Conservation (phyloP, 495 filamentous ascomycete genomes). For the Podospora bellae-mahoneyi region DNA sequence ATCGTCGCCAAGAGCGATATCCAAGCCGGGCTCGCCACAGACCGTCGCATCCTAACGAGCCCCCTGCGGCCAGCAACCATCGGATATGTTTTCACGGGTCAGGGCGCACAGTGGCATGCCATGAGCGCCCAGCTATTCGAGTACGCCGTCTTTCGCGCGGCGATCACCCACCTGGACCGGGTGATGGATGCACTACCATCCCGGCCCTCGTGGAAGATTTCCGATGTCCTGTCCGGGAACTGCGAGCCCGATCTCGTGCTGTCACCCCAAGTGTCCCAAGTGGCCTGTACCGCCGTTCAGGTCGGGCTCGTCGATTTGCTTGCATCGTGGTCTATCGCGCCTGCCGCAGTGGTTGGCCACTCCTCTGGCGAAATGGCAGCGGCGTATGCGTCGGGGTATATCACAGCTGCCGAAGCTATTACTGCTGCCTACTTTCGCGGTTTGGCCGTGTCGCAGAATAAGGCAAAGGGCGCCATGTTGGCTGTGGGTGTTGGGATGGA, state of each 20-base stretch:
- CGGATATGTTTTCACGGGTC: constrained; percentile 22
- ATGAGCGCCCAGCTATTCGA: constrained; percentile 7
- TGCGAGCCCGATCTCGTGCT: constrained; percentile 30
- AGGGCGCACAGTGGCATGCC: constrained; percentile 16
- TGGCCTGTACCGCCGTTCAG: constrained; percentile 44
- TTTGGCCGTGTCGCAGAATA: constrained; percentile 13
- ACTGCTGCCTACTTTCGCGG: constrained; percentile 36
- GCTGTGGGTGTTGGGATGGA: constrained; percentile 36
- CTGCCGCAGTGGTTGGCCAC: constrained; percentile 39
- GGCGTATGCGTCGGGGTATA: constrained; percentile 36
- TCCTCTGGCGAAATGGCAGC: constrained; percentile 45
- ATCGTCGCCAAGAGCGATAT: neutral
- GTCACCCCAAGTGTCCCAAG: constrained; percentile 37
- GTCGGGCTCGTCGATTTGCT: constrained; percentile 52
- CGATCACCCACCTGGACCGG: constrained; percentile 12
- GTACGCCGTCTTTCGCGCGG: too few relatives aligned
- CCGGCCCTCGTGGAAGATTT: neutral
- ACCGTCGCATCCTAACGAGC: neutral
- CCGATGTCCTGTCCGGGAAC: constrained; percentile 24
- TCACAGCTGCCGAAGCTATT: constrained; percentile 31
- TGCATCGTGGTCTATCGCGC: constrained; percentile 41
- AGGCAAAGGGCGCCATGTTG: constrained; percentile 34
- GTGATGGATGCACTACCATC: neutral
- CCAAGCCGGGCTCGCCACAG: neutral
- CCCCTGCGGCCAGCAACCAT: neutral